Base-by-base conservation (phyloP, 2,329 filamentous ascomycete genomes). In the Hymenoscyphus infarciens region DNA sequence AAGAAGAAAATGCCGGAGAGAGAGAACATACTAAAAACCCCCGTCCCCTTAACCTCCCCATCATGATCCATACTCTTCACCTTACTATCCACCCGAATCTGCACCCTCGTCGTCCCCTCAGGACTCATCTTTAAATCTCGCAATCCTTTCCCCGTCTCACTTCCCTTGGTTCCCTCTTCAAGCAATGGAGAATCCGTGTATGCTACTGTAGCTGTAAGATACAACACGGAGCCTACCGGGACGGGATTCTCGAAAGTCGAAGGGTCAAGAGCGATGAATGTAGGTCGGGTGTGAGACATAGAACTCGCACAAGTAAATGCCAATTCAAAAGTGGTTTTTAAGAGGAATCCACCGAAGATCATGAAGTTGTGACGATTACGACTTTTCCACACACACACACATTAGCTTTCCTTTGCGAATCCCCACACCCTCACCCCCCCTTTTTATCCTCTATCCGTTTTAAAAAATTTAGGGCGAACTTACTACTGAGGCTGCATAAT, bases 261-360 rank as follows among this genome's bases (percentile, higher is more conserved):
- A 0, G 88, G 88, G 66, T 90, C 88, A 29, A 90, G 80, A 1
- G 85, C 86, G 39, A 90, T 77, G 77, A 90, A 91, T 22, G 82
- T 87, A 1, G 88, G 88, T 5, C 87, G 80, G 1, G 82, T 80
- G 71, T 89, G 87, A 0, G 87, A 83, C 69, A 89, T 88, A 1
- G 85, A 83, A 0, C 87, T 86, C 1, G 86, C 87, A 70, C 87
- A 88, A 69, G 87, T 89, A 75, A 90, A 91, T 1, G 88, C 87
- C 1, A 90, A 80, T 73, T 91, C 88, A 67, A 90, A 90, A 0
- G 87, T 87, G 66, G 87, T 83, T 71, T 88, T 88, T 1, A 91
- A 80, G 1, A 90, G 79, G 71, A 87, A 90, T 13, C 88, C 88
- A 61, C 88, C 88, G 69, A 90, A 91, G 61, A 91, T 89, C 87